Conservation (phyloP, 352 stramenopile genomes). For the Phytopythium boreale region DNA sequence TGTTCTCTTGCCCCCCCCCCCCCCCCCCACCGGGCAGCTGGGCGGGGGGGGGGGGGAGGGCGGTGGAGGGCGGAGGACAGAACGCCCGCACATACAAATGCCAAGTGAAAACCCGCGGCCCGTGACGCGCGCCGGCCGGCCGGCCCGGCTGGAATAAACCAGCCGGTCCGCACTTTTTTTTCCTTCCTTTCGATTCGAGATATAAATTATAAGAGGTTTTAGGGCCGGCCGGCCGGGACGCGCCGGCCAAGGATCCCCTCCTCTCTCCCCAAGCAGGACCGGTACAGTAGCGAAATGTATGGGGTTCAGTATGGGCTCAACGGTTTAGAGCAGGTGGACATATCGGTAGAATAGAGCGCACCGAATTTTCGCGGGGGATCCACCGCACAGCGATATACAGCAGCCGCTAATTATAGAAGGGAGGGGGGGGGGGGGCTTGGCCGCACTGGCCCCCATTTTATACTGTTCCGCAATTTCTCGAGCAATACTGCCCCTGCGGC, state of each 20-base stretch:
- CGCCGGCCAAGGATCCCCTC: background rate
- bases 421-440: too few relatives aligned
- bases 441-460: too few relatives aligned
- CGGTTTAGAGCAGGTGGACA: background rate
- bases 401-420: too few relatives aligned
- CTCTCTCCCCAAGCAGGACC: background rate
- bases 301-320: background rate
- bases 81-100: background rate
- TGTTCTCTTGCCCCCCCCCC: background rate
- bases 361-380: background rate
- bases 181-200: background rate
- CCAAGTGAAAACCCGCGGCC: background rate
- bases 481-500: too few relatives aligned
- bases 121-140: too few relatives aligned
- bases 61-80: background rate
- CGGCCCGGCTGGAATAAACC: background rate
- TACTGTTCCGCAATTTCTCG: too few relatives aligned
- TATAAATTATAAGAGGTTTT: background rate
- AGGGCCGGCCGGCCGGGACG: background rate
- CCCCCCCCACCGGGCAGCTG: too few relatives aligned
- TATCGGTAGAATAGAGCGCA: background rate
- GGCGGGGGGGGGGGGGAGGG: background rate
- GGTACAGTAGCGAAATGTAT: background rate
- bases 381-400: background rate
- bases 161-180: background rate